Evolutionary conservation across 1,284 basidiomycete species (phyloP).

Genomic region (Schizophyllum commune): DNA sequence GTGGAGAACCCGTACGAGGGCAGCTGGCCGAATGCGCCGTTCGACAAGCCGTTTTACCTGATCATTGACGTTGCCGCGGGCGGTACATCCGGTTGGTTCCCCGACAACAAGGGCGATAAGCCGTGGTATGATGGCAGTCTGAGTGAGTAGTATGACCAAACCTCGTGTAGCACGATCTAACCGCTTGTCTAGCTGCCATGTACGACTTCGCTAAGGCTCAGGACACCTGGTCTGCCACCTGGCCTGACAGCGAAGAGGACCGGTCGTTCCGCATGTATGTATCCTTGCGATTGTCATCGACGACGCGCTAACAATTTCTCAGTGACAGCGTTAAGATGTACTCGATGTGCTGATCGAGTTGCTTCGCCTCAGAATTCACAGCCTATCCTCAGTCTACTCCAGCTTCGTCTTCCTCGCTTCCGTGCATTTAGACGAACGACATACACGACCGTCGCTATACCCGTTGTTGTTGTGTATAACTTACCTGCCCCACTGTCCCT

Average conservation of each 20-base stretch:
- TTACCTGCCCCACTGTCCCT: not conserved
- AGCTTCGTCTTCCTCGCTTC: not conserved
- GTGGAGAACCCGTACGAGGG: constrained; percentile 50
- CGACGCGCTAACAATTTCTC: not conserved
- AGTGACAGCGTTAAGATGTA: not conserved
- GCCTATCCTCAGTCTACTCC: not conserved
- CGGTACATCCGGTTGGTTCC: constrained; percentile 80
- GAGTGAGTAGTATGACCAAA: constrained; percentile 26
- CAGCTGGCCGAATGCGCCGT: constrained; percentile 57
- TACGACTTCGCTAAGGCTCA: constrained; percentile 60
- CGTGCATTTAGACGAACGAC: not conserved
- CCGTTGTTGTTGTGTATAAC: not conserved
- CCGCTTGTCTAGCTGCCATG: constrained; percentile 43
- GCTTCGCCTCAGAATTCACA: not conserved
- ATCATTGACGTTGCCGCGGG: constrained; percentile 72
- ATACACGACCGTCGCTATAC: not conserved
- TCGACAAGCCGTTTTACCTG: constrained; percentile 79
- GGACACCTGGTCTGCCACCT: constrained; percentile 58
- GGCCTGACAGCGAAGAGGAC: constrained; percentile 52
- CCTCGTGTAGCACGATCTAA: too few species aligned
- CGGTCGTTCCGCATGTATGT: constrained; percentile 68
- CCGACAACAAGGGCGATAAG: constrained; percentile 62
- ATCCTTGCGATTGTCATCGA: not conserved
- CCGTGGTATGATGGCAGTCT: constrained; percentile 66
- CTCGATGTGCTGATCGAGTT: not conserved